These are phyloP conservation scores for Erigeron philadelphicus DNA, from an alignment of 140 eudicot species.

Conservation along the genomic window DNA sequence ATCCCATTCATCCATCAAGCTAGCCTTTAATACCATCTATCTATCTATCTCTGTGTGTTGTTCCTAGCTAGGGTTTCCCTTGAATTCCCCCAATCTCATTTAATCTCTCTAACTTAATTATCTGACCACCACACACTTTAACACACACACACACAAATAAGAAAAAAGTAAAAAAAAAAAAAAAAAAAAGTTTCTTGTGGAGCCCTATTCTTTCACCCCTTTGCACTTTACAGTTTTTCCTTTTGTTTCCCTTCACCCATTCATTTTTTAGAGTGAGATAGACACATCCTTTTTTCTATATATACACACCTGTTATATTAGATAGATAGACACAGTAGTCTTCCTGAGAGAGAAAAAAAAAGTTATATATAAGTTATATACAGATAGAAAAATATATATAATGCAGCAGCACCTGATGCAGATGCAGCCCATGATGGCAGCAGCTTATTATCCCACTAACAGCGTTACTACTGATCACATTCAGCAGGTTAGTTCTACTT, in stretches of 20 bases:
- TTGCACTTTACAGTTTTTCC: slow-evolving; percentile 32
- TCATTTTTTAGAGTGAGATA: slow-evolving; percentile 18
- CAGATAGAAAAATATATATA: slow-evolving; percentile 29
- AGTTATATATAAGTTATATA: slow-evolving; percentile 3
- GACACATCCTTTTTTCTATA: slow-evolving; percentile 17
- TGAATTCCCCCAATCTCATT: slow-evolving; percentile 6
- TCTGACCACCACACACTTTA: slow-evolving; percentile 17
- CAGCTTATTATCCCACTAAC: slow-evolving; percentile 90
- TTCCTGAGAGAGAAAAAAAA: slow-evolving; percentile 9
- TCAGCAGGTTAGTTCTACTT: slow-evolving; percentile 58
- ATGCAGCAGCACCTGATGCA: slow-evolving; percentile 99
- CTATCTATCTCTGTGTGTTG: too few relatives aligned
- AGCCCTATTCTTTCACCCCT: slow-evolving; percentile 33
- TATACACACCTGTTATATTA: neutral
- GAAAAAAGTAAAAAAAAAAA: neutral
- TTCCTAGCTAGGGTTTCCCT: too few relatives aligned
- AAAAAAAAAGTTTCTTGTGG: slow-evolving; percentile 27
- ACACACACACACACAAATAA: neutral
- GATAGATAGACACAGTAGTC: too few relatives aligned
- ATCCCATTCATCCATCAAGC: slow-evolving; percentile 14
- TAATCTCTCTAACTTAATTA: slow-evolving; percentile 15
- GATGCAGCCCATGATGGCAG: slow-evolving; percentile 99
- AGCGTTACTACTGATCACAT: slow-evolving; percentile 98
- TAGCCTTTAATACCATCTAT: too few relatives aligned
- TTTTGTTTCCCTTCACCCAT: slow-evolving; percentile 18